A percentile compares a stretch with the other conserved stretches of the same genome.
phyloP scores from a whole-genome alignment of 1,284 basidiomycete species.

The Erythrobasidium hasegawianum region DNA sequence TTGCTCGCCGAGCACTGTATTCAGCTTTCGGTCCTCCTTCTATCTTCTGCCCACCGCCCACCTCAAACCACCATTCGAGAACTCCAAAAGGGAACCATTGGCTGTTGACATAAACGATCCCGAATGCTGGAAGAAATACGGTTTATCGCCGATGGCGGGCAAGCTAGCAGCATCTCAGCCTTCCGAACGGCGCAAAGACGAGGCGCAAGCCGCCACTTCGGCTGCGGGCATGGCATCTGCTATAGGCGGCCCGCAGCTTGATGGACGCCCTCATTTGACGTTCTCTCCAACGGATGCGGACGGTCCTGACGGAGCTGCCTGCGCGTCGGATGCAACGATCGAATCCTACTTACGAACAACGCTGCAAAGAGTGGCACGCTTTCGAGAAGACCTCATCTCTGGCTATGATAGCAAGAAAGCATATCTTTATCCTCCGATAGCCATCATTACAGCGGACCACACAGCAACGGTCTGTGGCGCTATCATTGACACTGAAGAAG shows the following conservation, averaged over 20 bases:
- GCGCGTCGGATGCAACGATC: constrained; percentile 23
- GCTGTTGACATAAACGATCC: constrained; percentile 40
- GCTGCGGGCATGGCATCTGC: not conserved
- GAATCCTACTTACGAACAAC: constrained; percentile 38
- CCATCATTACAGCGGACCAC: constrained; percentile 35
- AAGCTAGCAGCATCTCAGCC: constrained; percentile 21
- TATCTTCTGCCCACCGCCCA: constrained; percentile 45
- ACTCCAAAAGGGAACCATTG: constrained; percentile 31
- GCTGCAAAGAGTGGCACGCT: constrained; percentile 40
- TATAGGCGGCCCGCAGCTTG: not conserved
- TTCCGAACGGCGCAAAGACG: constrained; percentile 1
- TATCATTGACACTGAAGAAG: constrained; percentile 34
- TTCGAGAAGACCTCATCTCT: constrained; percentile 43
- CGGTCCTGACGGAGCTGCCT: not conserved
- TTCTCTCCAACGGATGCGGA: not conserved
- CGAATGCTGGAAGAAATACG: constrained; percentile 35
- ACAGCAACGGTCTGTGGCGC: constrained; percentile 47
- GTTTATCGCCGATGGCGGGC: constrained; percentile 37
- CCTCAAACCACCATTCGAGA: constrained; percentile 37
- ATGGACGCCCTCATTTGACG: not conserved
- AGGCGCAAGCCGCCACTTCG: not conserved
- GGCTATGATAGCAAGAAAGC: constrained; percentile 40
- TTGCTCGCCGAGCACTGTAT: constrained; percentile 46
- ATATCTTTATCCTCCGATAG: constrained; percentile 46
- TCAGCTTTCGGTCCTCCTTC: constrained; percentile 47